These are phyloP conservation scores for Sugiyamaella sp. DNA, from an alignment of 1,139 yeast species.

Conservation along the genomic window DNA sequence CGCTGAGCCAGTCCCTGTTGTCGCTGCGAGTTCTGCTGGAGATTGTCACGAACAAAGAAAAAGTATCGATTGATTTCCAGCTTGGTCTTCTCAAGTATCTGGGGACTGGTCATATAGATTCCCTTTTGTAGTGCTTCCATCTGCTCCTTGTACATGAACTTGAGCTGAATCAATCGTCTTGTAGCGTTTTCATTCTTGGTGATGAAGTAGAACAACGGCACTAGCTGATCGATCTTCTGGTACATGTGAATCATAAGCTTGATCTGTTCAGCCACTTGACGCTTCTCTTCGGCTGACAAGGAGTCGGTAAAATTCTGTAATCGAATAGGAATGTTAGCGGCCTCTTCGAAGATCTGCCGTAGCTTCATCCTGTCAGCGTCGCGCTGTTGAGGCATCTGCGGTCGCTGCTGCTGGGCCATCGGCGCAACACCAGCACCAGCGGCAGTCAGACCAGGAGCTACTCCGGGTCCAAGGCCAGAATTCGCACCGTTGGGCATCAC, in stretches of 20 bases:
- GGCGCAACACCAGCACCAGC: conserved; percentile 6
- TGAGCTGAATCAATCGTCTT: conserved; percentile 72
- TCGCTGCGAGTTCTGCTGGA: conserved; percentile 31
- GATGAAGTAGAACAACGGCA: conserved; percentile 74
- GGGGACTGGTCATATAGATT: conserved; percentile 66
- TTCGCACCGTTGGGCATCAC: not conserved
- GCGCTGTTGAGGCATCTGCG: conserved; percentile 13
- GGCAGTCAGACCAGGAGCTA: conserved; percentile 6
- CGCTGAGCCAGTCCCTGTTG: conserved; percentile 23
- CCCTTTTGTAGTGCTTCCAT: conserved; percentile 68
- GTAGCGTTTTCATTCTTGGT: conserved; percentile 78
- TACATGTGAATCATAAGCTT: conserved; percentile 63
- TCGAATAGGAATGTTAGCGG: conserved; percentile 64
- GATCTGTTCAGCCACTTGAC: conserved; percentile 60
- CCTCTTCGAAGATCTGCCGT: conserved; percentile 67
- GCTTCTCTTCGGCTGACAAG: conserved; percentile 65
- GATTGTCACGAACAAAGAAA: conserved; percentile 65
- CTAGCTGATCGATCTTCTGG: conserved; percentile 70
- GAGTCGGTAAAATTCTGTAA: conserved; percentile 65
- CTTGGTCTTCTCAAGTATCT: conserved; percentile 67
- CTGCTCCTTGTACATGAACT: conserved; percentile 76
- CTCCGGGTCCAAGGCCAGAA: conserved; percentile 13
- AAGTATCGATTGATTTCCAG: conserved; percentile 74
- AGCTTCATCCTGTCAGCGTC: conserved; percentile 58
- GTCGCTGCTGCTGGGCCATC: conserved; percentile 8